Evolutionary conservation across 73 alveolate species (phyloP).

Genomic region (Loxodes magnus): DNA sequence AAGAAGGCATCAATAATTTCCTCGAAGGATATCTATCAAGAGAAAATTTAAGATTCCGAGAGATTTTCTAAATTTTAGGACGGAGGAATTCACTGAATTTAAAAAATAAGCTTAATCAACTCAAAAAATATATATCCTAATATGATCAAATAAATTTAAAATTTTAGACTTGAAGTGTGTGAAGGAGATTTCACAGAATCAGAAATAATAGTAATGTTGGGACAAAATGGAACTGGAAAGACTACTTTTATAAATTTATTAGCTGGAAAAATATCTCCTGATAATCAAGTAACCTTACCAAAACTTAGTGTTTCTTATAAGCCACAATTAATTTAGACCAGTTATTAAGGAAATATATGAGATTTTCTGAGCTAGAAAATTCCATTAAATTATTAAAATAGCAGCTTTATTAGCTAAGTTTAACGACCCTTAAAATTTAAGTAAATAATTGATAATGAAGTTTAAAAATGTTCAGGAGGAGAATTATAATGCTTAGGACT

Average conservation of each 20-base stretch:
- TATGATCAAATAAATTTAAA: neutral
- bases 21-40: slow-evolving; percentile 87
- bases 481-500: slow-evolving; percentile 36
- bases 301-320: slow-evolving; percentile 78
- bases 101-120: no score
- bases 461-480: slow-evolving; percentile 20
- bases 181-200: slow-evolving; percentile 83
- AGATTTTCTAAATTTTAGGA: slow-evolving; percentile 75
- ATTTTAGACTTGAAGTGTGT: neutral
- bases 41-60: slow-evolving; percentile 95
- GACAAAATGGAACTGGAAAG: slow-evolving; percentile 91
- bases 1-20: slow-evolving; percentile 93
- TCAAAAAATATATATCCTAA: no score
- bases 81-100: no score
- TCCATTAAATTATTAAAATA: slow-evolving; percentile 32
- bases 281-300: slow-evolving; percentile 56
- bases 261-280: slow-evolving; percentile 67
- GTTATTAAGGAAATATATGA: slow-evolving; percentile 88
- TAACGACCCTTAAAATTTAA: slow-evolving; percentile 74
- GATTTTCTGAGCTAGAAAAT: slow-evolving; percentile 59
- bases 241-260: slow-evolving; percentile 95
- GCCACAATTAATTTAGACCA: slow-evolving; percentile 97
- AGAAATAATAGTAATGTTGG: slow-evolving; percentile 93
- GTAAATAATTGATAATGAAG: slow-evolving; percentile 51
- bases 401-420: slow-evolving; percentile 76